Evolutionary conservation across 1,284 basidiomycete species (phyloP).

Genomic region (Cryptococcus hybrid): DNA sequence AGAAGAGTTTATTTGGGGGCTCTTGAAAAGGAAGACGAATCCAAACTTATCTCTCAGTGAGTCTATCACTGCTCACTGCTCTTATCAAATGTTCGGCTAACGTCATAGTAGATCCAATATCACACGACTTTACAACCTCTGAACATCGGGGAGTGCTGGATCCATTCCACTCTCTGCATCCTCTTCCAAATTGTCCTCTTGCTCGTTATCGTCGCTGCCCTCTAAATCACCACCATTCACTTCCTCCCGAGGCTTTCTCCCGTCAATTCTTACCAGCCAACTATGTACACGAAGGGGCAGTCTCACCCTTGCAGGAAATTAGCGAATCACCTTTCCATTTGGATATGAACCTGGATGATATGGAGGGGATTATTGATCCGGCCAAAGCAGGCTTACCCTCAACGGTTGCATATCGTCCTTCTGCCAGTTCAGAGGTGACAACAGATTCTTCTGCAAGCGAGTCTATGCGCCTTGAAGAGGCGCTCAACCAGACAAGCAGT

Average conservation of each 20-base stretch:
- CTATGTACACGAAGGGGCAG: slow-evolving; percentile 20
- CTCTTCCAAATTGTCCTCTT: slow-evolving; percentile 20
- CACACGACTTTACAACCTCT: slow-evolving; percentile 16
- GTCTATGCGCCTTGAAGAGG: slow-evolving; percentile 29
- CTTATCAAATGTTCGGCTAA: not conserved
- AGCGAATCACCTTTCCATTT: slow-evolving; percentile 54
- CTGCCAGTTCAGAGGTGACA: not conserved
- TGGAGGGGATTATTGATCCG: slow-evolving; percentile 78
- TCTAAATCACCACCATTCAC: not conserved
- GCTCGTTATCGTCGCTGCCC: slow-evolving; percentile 19
- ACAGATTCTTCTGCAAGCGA: slow-evolving; percentile 6
- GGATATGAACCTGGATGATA: slow-evolving; percentile 74
- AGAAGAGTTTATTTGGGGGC: slow-evolving; percentile 41
- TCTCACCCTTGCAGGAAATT: slow-evolving; percentile 37
- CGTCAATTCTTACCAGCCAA: slow-evolving; percentile 7
- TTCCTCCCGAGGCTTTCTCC: slow-evolving; percentile 6
- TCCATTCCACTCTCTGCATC: slow-evolving; percentile 22
- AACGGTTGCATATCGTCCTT: not conserved
- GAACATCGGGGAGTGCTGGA: slow-evolving; percentile 12
- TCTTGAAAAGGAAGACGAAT: slow-evolving; percentile 34
- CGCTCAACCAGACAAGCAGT: slow-evolving; percentile 25
- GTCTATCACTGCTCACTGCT: not conserved
- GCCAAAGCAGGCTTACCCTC: slow-evolving; percentile 31
- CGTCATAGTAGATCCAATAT: slow-evolving; percentile 2
- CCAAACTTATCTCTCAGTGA: slow-evolving; percentile 19